Percentiles rank a stretch among this genome's conserved stretches.
Evolutionary conservation across 1,284 basidiomycete species (phyloP).

Genomic region (Trichosporon sp.): DNA sequence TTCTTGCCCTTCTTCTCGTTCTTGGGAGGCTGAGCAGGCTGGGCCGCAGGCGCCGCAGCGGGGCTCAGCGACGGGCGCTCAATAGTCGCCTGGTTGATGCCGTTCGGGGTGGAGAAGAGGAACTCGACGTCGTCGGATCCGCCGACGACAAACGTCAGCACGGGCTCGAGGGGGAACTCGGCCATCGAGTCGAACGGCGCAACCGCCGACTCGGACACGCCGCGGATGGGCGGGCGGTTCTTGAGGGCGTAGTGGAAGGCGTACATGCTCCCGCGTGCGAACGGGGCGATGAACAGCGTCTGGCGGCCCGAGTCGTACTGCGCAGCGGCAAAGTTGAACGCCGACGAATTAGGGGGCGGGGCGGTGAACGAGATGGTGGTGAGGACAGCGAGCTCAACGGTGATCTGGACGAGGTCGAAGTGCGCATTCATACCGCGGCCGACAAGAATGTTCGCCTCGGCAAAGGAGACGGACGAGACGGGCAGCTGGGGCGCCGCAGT

Average conservation of each 20-base stretch:
- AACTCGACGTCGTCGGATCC: slow-evolving; percentile 29
- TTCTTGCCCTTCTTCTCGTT: slow-evolving; percentile 9
- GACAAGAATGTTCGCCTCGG: slow-evolving; percentile 41
- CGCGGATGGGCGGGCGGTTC: slow-evolving; percentile 31
- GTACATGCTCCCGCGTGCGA: slow-evolving; percentile 30
- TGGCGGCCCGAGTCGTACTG: slow-evolving; percentile 33
- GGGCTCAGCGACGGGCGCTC: slow-evolving; percentile 6
- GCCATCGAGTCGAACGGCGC: slow-evolving; percentile 30
- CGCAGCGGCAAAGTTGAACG: slow-evolving; percentile 29
- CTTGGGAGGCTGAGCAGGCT: not conserved
- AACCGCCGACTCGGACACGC: slow-evolving; percentile 11
- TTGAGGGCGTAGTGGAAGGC: slow-evolving; percentile 41
- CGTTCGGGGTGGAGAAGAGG: slow-evolving; percentile 28
- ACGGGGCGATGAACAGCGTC: slow-evolving; percentile 35
- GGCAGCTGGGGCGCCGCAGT: slow-evolving; percentile 17
- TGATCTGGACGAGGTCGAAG: slow-evolving; percentile 44
- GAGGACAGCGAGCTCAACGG: slow-evolving; percentile 33
- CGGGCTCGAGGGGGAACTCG: slow-evolving; percentile 34
- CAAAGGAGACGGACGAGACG: slow-evolving; percentile 33
- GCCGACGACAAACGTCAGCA: slow-evolving; percentile 26
- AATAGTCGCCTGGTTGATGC: slow-evolving; percentile 31
- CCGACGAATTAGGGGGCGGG: slow-evolving; percentile 16
- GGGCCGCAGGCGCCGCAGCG: not conserved
- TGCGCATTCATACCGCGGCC: slow-evolving; percentile 35
- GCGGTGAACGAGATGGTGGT: slow-evolving; percentile 34